These are phyloP conservation scores for Daldinia childiae DNA, from an alignment of 495 filamentous ascomycete genomes.

Conservation along the genomic window DNA sequence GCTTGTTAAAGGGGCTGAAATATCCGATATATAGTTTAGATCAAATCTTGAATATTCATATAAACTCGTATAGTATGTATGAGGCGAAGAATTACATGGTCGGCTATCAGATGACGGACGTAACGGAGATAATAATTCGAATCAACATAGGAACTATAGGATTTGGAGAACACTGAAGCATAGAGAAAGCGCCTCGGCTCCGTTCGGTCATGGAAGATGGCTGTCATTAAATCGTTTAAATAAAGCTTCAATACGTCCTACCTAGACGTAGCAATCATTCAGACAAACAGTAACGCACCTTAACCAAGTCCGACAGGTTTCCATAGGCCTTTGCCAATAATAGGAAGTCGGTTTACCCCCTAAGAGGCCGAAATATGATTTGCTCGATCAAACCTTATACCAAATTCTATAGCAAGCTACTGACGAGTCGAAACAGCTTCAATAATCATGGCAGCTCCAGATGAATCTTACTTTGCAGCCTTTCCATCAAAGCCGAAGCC, in stretches of 20 bases:
- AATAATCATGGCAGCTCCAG: constrained; percentile 32
- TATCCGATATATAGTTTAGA: no score
- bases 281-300: background rate
- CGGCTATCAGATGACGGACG: constrained; percentile 1
- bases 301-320: background rate
- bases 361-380: background rate
- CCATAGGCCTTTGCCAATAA: background rate
- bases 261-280: background rate
- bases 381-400: constrained; percentile 1
- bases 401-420: constrained; percentile 1
- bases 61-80: background rate
- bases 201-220: constrained; percentile 1
- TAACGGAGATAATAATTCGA: constrained; percentile 19
- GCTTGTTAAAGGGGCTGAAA: background rate
- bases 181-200: constrained; percentile 36
- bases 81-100: background rate
- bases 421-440: constrained; percentile 22
- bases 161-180: background rate
- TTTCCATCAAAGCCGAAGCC: constrained; percentile 22
- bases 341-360: background rate
- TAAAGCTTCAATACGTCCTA: background rate
- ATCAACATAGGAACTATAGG: background rate
- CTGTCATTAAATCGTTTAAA: constrained; percentile 2
- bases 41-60: background rate
- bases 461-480: constrained; percentile 31